Evolutionary conservation across 2,329 filamentous ascomycete genomes (phyloP), one percentile per base, ranked within the genome.

Genomic region (Coniella vitis): DNA sequence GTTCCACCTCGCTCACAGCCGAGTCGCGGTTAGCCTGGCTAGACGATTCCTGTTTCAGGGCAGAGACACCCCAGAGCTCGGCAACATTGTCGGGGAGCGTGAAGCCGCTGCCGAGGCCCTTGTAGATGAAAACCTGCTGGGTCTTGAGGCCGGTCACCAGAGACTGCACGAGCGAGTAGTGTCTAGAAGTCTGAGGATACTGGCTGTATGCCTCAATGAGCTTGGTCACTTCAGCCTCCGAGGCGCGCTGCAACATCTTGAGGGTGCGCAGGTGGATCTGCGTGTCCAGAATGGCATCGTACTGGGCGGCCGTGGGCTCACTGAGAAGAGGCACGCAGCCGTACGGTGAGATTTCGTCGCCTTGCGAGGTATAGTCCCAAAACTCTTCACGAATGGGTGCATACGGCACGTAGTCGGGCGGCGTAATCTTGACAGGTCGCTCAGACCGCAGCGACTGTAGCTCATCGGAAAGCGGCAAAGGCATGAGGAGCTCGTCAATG

Each of bases 51-150:
- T 17, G 41, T 34, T 41, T 54, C 12, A 45, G 52, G 3, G 48
- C 48, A 12, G 63, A 61, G 16, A 68, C 56, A 10, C 63, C 65
- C 65, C 64, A 68, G 45, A 68, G 65, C 41, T 62, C 58, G 7
- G 52, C 58, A 12, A 56, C 54, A 2, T 62, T 58, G 19, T 60
- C 59, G 1, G 61, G 59, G 2, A 62, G 53, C 5, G 58, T 58
- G 36, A 69, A 68, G 4, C 66, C 66, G 4, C 63, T 65, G 31
- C 63, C 64, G 2, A 69, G 60, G 4, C 66, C 66, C 47, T 63
- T 62, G 50, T 59, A 66, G 38, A 67, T 45, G 17, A 46, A 36
- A 1, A 66, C 52, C 12, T 54, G 55, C 13, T 57, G 53, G 19
- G 57, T 45, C 19, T 55, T 52, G 3, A 66, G 56, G 9, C 62